Conservation (phyloP, 441 rosid genomes). For the Erysimum cheiri region DNA sequence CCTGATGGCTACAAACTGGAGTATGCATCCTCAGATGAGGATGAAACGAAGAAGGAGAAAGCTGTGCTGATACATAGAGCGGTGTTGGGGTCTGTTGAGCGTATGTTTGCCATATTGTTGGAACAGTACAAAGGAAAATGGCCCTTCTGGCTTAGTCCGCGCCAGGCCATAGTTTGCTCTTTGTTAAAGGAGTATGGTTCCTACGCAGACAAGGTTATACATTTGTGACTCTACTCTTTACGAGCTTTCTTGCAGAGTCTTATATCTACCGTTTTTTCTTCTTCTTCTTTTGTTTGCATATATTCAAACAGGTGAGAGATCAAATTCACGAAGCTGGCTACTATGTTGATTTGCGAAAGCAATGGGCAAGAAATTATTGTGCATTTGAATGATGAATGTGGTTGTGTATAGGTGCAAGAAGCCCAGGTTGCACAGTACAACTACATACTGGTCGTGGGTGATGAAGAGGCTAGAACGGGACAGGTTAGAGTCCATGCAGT, state of each 20-base stretch:
- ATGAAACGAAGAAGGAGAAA: slow-evolving; percentile 80
- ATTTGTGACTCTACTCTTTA: slow-evolving; percentile 10
- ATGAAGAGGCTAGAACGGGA: slow-evolving; percentile 65
- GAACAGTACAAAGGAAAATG: slow-evolving; percentile 97
- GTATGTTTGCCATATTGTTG: slow-evolving; percentile 88
- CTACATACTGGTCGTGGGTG: slow-evolving; percentile 89
- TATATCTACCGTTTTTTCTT: not conserved
- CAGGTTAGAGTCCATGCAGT: slow-evolving; percentile 49
- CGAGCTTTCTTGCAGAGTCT: not conserved
- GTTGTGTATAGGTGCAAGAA: slow-evolving; percentile 70
- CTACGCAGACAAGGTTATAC: slow-evolving; percentile 71
- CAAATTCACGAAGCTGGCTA: slow-evolving; percentile 77
- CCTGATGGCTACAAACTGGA: slow-evolving; percentile 81
- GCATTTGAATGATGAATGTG: slow-evolving; percentile 25
- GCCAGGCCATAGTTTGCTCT: slow-evolving; percentile 90
- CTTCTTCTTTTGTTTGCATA: not conserved
- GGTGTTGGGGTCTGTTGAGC: slow-evolving; percentile 93
- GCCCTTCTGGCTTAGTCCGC: slow-evolving; percentile 98
- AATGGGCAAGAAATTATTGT: not conserved
- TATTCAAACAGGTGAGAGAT: slow-evolving; percentile 60
- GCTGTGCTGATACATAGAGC: slow-evolving; percentile 98
- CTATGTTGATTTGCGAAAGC: slow-evolving; percentile 55
- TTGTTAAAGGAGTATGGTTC: slow-evolving; percentile 68
- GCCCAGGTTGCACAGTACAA: slow-evolving; percentile 90
- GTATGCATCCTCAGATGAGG: slow-evolving; percentile 70